A percentile compares a stretch with the other conserved stretches of the same genome.
Conservation (phyloP, 2,329 filamentous ascomycete genomes). For the Ambrosiella xylebori region DNA sequence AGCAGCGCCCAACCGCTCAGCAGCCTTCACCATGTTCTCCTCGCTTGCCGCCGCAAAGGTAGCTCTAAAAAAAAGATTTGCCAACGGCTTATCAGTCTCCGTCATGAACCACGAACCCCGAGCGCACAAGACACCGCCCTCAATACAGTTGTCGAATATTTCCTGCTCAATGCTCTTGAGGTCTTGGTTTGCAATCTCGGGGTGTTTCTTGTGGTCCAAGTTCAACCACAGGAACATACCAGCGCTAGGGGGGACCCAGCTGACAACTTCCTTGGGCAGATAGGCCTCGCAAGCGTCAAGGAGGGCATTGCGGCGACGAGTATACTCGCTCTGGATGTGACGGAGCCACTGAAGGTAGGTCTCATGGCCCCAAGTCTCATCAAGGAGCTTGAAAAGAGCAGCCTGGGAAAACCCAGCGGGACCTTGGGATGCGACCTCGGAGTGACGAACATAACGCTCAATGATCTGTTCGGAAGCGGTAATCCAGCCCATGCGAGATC, state of each 20-base stretch:
- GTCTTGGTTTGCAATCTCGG: slow-evolving; percentile 32
- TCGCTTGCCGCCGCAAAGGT: slow-evolving; percentile 72
- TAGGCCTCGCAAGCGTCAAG: slow-evolving; percentile 64
- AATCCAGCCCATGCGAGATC: slow-evolving; percentile 72
- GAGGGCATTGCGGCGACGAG: slow-evolving; percentile 57
- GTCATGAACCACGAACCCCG: slow-evolving; percentile 85
- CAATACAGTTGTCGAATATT: slow-evolving; percentile 64
- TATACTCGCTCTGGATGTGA: slow-evolving; percentile 66
- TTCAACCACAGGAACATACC: slow-evolving; percentile 91
- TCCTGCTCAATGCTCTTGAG: slow-evolving; percentile 62
- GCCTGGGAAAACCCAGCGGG: slow-evolving; percentile 74
- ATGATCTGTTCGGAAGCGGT: slow-evolving; percentile 73
- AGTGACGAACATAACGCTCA: slow-evolving; percentile 65
- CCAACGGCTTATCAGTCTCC: slow-evolving; percentile 39
- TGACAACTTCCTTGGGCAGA: slow-evolving; percentile 56
- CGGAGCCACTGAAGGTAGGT: slow-evolving; percentile 86
- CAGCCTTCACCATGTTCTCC: slow-evolving; percentile 54
- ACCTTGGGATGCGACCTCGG: slow-evolving; percentile 70
- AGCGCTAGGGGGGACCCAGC: slow-evolving; percentile 63
- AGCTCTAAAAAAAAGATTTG: slow-evolving; percentile 66
- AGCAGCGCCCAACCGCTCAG: slow-evolving; percentile 57
- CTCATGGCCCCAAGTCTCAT: slow-evolving; percentile 84
- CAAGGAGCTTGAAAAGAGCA: slow-evolving; percentile 71
- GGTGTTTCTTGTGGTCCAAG: slow-evolving; percentile 50
- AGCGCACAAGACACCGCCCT: slow-evolving; percentile 62